Evolutionary conservation across 2,329 filamentous ascomycete species (phyloP), one percentile per base, ranked within the genome.

Genomic region (Lithohypha guttulata): DNA sequence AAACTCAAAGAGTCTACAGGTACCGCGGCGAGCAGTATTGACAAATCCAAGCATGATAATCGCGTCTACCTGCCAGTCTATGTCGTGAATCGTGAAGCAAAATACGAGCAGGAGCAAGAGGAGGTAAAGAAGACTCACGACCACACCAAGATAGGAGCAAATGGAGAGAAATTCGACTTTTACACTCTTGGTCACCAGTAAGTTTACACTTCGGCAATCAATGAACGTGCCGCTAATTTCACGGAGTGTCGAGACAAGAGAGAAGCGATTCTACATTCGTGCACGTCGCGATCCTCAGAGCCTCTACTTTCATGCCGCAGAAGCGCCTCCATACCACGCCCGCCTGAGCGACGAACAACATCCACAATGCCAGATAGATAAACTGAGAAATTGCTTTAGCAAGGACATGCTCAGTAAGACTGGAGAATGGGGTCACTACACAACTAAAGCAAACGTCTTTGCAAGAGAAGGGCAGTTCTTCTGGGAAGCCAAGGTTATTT

Each of bases 391-490:
- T 81, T 55, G 85, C 27, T 51, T 95, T 55, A 81, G 86, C 54
- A 74, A 75, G 45, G 71, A 75, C 25, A 86, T 80, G 6, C 75
- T 73, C 14, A 77, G 85, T 34, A 76, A 95, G 38, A 93, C 84
- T 0, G 93, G 91, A 10, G 79, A 89, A 50, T 93, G 46, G 39
- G 51, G 49, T 14, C 93, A 60, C 87, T 91, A 6, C 95, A 91
- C 70, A 75, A 93, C 43, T 2, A 77, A 89, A 26, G 86, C 84
- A 9, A 98, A 98, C 53, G 81, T 96, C 1, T 85, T 83, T 17
- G 83, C 87, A 3, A 72, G 91, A 31, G 84, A 96, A 60, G 91
- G 91, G 1, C 75, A 83, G 21, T 85, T 84, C 69, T 98, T 93
- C 60, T 98, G 86, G 69, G 91, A 98, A 62, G 86, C 89, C 60